Evolutionary conservation across 164 flowering plant species (phyloP).

Genomic region (Litsea cubeba): DNA sequence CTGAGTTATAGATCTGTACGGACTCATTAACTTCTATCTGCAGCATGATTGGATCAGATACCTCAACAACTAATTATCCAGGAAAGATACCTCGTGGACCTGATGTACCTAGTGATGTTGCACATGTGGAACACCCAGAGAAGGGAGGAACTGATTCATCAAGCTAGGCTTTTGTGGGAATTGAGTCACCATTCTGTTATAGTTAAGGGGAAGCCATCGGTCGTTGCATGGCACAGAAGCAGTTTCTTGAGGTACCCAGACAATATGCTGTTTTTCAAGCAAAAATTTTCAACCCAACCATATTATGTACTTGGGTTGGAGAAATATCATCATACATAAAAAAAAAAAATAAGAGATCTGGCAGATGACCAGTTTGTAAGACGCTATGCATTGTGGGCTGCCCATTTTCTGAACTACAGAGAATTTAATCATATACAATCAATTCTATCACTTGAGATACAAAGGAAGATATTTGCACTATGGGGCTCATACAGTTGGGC

Average conservation of each 20-base stretch:
- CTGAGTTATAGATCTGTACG: neutral
- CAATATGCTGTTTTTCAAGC: neutral
- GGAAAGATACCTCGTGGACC: slow-evolving; percentile 70
- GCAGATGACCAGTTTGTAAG: neutral
- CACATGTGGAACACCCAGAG: slow-evolving; percentile 25
- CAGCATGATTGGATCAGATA: slow-evolving; percentile 62
- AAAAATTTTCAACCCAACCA: neutral
- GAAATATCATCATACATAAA: slow-evolving; percentile 1
- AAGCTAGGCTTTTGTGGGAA: neutral
- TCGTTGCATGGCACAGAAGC: neutral
- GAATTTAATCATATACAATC: neutral
- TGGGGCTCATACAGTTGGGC: neutral
- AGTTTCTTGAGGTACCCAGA: slow-evolving; percentile 1
- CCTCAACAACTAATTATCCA: slow-evolving; percentile 58
- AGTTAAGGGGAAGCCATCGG: neutral
- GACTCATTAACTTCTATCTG: slow-evolving; percentile 5
- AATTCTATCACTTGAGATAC: neutral
- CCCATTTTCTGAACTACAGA: neutral
- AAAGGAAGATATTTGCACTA: neutral
- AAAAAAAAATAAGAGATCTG: neutral
- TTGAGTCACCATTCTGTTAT: slow-evolving; percentile 1
- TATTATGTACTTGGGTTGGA: slow-evolving; percentile 6
- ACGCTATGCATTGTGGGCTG: neutral
- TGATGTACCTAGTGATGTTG: slow-evolving; percentile 57
- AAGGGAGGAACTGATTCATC: slow-evolving; percentile 13